Conservation (phyloP, 176 grass and related monocot species). For the Aegilops umbellulata region DNA sequence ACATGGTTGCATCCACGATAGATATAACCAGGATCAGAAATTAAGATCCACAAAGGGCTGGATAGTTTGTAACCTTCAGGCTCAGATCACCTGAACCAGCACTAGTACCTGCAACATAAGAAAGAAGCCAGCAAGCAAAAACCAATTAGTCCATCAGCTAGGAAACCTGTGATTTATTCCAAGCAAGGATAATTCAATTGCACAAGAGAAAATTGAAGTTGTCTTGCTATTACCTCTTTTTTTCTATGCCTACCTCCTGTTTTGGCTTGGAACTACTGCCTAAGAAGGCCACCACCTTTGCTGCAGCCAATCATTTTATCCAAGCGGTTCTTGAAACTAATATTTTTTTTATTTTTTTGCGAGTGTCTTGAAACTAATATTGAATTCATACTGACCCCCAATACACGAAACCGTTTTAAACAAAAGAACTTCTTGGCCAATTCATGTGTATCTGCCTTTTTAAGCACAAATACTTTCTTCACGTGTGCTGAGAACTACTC, state of each 20-base stretch:
- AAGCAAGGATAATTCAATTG: background rate
- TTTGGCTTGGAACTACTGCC: background rate
- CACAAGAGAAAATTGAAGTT: background rate
- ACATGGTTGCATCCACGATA: background rate
- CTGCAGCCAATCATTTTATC: background rate
- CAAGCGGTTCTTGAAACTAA: conserved; percentile 44
- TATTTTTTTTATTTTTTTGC: too few relatives aligned
- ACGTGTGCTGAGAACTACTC: conserved; percentile 47
- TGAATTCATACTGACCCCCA: conserved; percentile 51
- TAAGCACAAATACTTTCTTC: conserved; percentile 45
- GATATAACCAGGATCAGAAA: background rate
- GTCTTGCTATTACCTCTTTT: background rate
- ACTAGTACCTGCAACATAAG: background rate
- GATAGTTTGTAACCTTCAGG: background rate
- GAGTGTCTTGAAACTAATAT: conserved; percentile 24
- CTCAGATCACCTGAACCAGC: background rate
- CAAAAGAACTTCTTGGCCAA: conserved; percentile 47
- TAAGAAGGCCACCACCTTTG: background rate
- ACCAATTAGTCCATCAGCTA: background rate
- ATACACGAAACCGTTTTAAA: conserved; percentile 32
- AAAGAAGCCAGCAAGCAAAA: background rate
- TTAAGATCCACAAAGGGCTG: background rate
- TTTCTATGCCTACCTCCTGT: background rate
- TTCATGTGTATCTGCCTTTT: conserved; percentile 22
- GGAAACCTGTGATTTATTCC: background rate